Conservation (phyloP, 352 stramenopile genomes). For the Pythium folliculosum region DNA sequence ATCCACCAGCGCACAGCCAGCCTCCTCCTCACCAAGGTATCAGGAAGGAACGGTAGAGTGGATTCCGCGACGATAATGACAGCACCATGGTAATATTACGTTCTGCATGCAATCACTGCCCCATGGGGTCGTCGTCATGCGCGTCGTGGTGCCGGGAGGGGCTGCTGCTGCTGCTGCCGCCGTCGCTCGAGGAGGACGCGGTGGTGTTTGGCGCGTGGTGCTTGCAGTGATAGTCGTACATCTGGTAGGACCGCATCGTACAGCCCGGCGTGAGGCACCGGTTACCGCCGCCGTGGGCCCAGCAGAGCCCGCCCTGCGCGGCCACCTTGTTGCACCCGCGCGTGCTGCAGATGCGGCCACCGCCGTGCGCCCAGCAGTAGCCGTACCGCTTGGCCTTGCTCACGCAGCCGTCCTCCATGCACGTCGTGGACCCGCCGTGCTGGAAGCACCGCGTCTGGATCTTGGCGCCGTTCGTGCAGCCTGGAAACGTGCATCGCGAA, state of each 20-base stretch:
- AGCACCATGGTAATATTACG: neutral
- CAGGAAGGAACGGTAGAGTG: neutral
- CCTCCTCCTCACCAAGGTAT: neutral
- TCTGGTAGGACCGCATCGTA: conserved; percentile 19
- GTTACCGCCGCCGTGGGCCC: conserved; percentile 33
- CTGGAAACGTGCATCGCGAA: conserved; percentile 24
- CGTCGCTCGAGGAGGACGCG: neutral
- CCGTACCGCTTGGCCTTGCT: conserved; percentile 26
- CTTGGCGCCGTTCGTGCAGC: conserved; percentile 25
- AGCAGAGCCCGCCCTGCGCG: conserved; percentile 37
- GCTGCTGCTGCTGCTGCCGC: too few relatives aligned
- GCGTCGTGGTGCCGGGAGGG: too few relatives aligned
- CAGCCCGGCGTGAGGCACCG: conserved; percentile 29
- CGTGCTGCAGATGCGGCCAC: conserved; percentile 27
- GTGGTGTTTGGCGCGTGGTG: conserved; percentile 1
- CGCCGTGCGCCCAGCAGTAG: conserved; percentile 37
- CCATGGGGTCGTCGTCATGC: neutral
- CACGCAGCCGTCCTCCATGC: conserved; percentile 20
- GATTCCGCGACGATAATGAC: neutral
- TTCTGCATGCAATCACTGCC: conserved; percentile 3
- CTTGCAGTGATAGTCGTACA: conserved; percentile 27
- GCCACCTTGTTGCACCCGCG: conserved; percentile 31
- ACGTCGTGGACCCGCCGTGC: conserved; percentile 30
- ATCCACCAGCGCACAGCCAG: conserved; percentile 4
- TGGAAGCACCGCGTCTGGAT: conserved; percentile 30